Percentiles rank a stretch among this genome's conserved stretches.
phyloP scores from a whole-genome alignment of 108 stramenopile genomes.

The Halocafeteria seosinensis region DNA sequence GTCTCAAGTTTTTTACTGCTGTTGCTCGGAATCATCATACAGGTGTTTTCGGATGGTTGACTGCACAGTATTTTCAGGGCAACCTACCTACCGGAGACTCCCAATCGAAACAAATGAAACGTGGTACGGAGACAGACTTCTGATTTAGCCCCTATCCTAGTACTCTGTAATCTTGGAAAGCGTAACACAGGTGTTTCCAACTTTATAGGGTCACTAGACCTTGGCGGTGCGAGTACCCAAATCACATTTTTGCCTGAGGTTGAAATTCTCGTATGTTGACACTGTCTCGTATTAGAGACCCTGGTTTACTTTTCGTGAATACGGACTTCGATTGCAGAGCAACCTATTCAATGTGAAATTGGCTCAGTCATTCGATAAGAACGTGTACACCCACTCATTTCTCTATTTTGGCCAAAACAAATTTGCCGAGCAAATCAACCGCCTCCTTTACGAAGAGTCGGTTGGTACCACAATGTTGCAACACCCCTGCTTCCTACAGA shows the following conservation, averaged over 20 bases:
- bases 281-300: no score
- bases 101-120: no score
- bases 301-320: no score
- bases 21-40: no score
- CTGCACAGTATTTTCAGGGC: constrained; percentile 9
- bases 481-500: background rate
- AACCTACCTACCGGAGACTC: background rate
- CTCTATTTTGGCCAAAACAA: constrained; percentile 16
- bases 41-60: constrained; percentile 24
- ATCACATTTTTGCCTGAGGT: constrained; percentile 14
- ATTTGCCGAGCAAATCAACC: background rate
- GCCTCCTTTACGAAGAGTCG: background rate
- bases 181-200: no score
- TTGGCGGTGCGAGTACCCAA: constrained; percentile 22
- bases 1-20: no score
- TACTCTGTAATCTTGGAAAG: no score
- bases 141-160: no score
- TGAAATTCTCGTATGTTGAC: no score
- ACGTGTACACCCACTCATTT: constrained; percentile 23
- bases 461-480: background rate
- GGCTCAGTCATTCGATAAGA: background rate
- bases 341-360: background rate
- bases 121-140: no score
- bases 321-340: background rate
- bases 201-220: constrained; percentile 10